A percentile compares a stretch with the other conserved stretches of the same genome.
Conservation (phyloP, 768 basidiomycete genomes). For the Russula foetens region DNA sequence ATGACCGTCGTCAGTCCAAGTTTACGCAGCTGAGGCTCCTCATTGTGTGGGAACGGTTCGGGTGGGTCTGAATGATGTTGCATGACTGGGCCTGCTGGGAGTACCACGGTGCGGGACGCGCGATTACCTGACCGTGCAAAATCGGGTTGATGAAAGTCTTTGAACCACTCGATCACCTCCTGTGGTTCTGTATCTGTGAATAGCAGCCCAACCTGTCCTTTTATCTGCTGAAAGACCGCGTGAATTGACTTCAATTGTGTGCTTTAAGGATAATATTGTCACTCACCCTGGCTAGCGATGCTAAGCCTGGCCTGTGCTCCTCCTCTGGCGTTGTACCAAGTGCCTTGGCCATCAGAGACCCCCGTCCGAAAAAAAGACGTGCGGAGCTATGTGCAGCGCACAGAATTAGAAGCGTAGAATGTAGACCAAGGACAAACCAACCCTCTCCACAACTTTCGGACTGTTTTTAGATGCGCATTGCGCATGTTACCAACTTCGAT, state of each 20-base stretch:
- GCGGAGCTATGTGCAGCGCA: conserved; percentile 49
- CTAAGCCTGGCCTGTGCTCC: conserved; percentile 73
- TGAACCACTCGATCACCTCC: conserved; percentile 93
- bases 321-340: conserved; percentile 81
- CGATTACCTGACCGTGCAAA: conserved; percentile 85
- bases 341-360: conserved; percentile 92
- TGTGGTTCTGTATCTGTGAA: conserved; percentile 87
- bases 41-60: conserved; percentile 92
- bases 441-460: conserved; percentile 92
- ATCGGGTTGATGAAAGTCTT: conserved; percentile 80
- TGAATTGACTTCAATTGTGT: neutral
- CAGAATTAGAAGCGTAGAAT: conserved; percentile 6
- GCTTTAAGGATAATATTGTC: conserved; percentile 2
- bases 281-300: conserved; percentile 69
- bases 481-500: conserved; percentile 95
- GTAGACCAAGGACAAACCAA: conserved; percentile 30
- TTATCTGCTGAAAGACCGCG: conserved; percentile 57
- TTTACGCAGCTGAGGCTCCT: conserved; percentile 93
- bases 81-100: conserved; percentile 84
- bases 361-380: conserved; percentile 82
- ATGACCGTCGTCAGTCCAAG: conserved; percentile 82
- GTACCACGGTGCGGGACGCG: conserved; percentile 62
- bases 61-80: conserved; percentile 68
- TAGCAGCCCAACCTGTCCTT: conserved; percentile 89
- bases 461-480: conserved; percentile 89